Evolutionary conservation across 352 stramenopile genomes (phyloP), one percentile per base, ranked within the genome.

Genomic region (Globisporangium parvum): DNA sequence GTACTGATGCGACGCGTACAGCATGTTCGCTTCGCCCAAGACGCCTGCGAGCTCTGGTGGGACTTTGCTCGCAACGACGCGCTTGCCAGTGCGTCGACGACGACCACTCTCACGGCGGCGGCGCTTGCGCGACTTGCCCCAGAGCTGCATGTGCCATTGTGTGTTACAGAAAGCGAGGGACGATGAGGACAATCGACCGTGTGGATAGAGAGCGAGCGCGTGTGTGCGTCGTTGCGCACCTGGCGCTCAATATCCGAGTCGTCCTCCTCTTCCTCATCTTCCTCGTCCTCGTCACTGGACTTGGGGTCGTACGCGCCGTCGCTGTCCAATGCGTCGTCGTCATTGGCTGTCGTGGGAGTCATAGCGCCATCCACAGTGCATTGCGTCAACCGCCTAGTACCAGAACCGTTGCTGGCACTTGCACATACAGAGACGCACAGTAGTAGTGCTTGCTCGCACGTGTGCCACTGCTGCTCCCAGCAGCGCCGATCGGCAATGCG

Each of bases 1-100:
- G 51, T 93, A 91, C 52, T 94, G 81, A 42, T 91, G 81, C 14
- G 82, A 92, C n/a, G 80, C 81, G 63, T 93, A 94, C 47, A 91
- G 52, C 74, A 91, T 90, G 47, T 94, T 94, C 3, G 85, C 82
- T 58, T 92, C 82, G 21, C 82, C 82, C 47, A 95, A 69, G 47
- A 93, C 79, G 51, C 78, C 83, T 2, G 82, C 78, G 37, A 92
- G 73, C 56, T 93, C 82, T 1, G 81, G 80, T 0, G 82, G 83
- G 18, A 95, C 77, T 67, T 91, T 91, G 23, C 76, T 87, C 9
- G 78, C 76, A 21, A 83, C 67, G 35, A 90, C 80, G 48, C 79
- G 72, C 48, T 82, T 87, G 17, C 80, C 70, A 3, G 57, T 56
- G 6, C 66, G 57, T 2, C 67, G 60, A 1, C 66, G 63, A 20